phyloP scores from a whole-genome alignment of 345 rosid species.

The Reutealis trisperma region DNA sequence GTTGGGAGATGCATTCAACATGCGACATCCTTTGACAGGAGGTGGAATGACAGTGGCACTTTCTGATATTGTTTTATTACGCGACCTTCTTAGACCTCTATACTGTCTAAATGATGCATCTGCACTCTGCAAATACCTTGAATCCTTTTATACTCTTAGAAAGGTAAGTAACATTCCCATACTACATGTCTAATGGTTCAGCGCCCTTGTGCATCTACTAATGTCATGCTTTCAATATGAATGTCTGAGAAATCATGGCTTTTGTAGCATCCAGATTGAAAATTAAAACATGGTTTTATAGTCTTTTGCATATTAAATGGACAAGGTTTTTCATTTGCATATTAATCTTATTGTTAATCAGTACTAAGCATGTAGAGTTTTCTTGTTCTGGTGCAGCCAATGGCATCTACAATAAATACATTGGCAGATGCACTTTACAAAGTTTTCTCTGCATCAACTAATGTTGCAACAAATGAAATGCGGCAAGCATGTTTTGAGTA shows the following conservation, averaged over 20 bases:
- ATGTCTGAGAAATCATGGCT: no score
- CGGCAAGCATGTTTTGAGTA: slow-evolving; percentile 50
- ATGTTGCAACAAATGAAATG: slow-evolving; percentile 37
- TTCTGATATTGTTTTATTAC: slow-evolving; percentile 46
- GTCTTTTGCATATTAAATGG: no score
- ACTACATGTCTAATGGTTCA: no score
- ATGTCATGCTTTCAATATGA: no score
- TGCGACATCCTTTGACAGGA: neutral
- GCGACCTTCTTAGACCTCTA: slow-evolving; percentile 46
- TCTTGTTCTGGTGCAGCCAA: no score
- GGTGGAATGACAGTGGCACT: slow-evolving; percentile 34
- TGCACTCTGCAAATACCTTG: slow-evolving; percentile 44
- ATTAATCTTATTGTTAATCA: no score
- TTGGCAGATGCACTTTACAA: neutral
- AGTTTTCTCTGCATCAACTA: slow-evolving; percentile 16
- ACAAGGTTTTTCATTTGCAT: no score
- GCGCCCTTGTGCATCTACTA: no score
- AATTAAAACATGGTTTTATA: no score
- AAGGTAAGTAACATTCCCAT: no score
- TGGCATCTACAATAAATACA: slow-evolving; percentile 26
- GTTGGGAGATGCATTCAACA: slow-evolving; percentile 2
- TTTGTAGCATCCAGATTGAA: no score
- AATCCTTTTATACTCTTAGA: slow-evolving; percentile 34
- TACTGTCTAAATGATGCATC: slow-evolving; percentile 38
- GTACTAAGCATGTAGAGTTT: no score